Evolutionary conservation across 169 alveolate genomes (phyloP).

Genomic region (Babesia caballi): DNA sequence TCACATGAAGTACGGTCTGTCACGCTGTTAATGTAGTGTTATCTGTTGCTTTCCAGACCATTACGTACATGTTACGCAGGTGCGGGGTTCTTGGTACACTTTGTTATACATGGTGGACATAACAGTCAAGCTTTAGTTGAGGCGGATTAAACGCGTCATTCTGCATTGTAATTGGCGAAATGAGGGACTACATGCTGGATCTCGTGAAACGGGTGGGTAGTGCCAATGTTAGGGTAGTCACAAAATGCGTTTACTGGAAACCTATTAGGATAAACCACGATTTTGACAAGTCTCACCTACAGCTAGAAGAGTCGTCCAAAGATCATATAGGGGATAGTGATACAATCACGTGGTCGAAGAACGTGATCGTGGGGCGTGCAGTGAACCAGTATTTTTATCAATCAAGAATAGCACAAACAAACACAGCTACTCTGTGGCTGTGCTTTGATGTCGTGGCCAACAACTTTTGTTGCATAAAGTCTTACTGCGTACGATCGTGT

Average conservation of each 20-base stretch:
- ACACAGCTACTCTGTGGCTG: slow-evolving; percentile 31
- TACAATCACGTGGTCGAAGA: neutral
- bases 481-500: slow-evolving; percentile 38
- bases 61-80: too few relatives aligned
- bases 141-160: too few relatives aligned
- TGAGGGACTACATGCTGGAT: neutral
- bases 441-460: slow-evolving; percentile 38
- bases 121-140: too few relatives aligned
- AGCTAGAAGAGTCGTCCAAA: neutral
- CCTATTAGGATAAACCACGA: slow-evolving; percentile 10
- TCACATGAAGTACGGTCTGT: too few relatives aligned
- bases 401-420: slow-evolving; percentile 24
- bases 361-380: slow-evolving; percentile 40
- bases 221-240: slow-evolving; percentile 20
- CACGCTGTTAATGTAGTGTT: too few relatives aligned
- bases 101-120: too few relatives aligned
- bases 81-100: too few relatives aligned
- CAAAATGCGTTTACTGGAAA: slow-evolving; percentile 41
- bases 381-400: slow-evolving; percentile 59
- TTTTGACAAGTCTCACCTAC: neutral
- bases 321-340: neutral
- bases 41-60: too few relatives aligned
- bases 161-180: too few relatives aligned
- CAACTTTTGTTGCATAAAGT: slow-evolving; percentile 38
- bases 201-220: slow-evolving; percentile 21